Evolutionary conservation across 306 rosid genomes (phyloP), one percentile per base, ranked within the genome.

Genomic region (Sicyos edulis): DNA sequence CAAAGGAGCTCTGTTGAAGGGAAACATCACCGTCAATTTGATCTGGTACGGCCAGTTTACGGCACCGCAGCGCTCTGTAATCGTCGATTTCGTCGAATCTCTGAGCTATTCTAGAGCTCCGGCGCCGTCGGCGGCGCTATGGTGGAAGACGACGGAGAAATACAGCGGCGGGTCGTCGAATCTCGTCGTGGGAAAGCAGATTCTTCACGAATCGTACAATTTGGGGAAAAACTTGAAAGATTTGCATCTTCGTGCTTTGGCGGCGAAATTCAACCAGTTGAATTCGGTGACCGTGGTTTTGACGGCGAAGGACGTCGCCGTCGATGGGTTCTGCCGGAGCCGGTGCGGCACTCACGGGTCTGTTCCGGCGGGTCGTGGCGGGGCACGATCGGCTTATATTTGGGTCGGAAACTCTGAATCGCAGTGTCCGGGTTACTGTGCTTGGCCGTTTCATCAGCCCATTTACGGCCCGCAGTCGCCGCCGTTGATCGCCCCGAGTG

Each of bases 381-480:
- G 52, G 13, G 16, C 80, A 0, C 75, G 86, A 5, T 29, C 17
- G 0, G 96, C 98, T 14, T 93, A 83, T 7, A 26, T 90, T 0
- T 93, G 98, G 98, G 97, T 93, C 0, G 97, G 98, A 2, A 93
- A 90, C 81, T 85, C 98, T 3, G 98, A 87, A 84, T 16, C 74
- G 1, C 90, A 88, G 76, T 93, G 98, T 51, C 93, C 98, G 0
- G 98, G 96, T 6, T 86, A 83, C 56, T 92, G 98, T 76, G 96
- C 98, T 6, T 92, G 98, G 98, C 98, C 98, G 0, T 93, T 93
- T 58, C 96, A 93, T 79, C 92, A 83, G 73, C 98, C 98, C 7
- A 82, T 93, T 21, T 93, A 90, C 56, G 98, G 98, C 2, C 98
- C 98, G 0, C 98, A 93, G 53, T 77, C 92, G 0, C 92, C 92